These are phyloP conservation scores for Gliomastix tumulicola DNA, from an alignment of 2,329 filamentous ascomycete genomes.

Conservation along the genomic window DNA sequence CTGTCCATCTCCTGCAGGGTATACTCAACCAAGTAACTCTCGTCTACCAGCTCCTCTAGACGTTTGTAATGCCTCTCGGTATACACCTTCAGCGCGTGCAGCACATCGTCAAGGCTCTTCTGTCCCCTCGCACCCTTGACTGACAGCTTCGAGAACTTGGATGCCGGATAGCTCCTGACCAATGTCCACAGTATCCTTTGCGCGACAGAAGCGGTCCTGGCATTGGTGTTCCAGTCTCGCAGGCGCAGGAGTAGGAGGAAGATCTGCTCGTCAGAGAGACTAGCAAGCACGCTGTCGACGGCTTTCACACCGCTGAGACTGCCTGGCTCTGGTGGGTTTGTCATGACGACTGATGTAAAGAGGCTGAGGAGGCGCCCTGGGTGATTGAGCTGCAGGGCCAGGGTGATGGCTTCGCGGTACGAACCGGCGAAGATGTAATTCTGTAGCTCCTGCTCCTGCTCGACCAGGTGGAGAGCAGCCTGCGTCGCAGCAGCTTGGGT, in stretches of 20 bases:
- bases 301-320: slow-evolving; percentile 58
- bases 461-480: slow-evolving; percentile 71
- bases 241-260: slow-evolving; percentile 74
- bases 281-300: slow-evolving; percentile 79
- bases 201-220: slow-evolving; percentile 74
- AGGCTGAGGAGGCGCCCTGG: slow-evolving; percentile 78
- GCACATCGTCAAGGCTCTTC: slow-evolving; percentile 70
- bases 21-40: slow-evolving; percentile 92
- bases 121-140: slow-evolving; percentile 50
- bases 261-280: slow-evolving; percentile 76
- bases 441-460: slow-evolving; percentile 89
- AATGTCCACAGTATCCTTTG: slow-evolving; percentile 79
- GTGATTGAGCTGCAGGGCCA: slow-evolving; percentile 91
- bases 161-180: slow-evolving; percentile 73
- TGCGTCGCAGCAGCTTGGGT: slow-evolving; percentile 70
- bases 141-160: slow-evolving; percentile 65
- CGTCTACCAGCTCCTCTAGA: slow-evolving; percentile 83
- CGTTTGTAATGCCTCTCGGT: slow-evolving; percentile 90
- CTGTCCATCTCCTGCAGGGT: slow-evolving; percentile 89
- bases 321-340: slow-evolving; percentile 49
- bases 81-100: slow-evolving; percentile 83
- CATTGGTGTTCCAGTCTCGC: slow-evolving; percentile 97
- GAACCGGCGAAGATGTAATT: slow-evolving; percentile 86
- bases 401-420: slow-evolving; percentile 86
- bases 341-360: slow-evolving; percentile 72